These are phyloP conservation scores for Pleurotus ostreatus DNA, from an alignment of 768 basidiomycete genomes.

Conservation along the genomic window DNA sequence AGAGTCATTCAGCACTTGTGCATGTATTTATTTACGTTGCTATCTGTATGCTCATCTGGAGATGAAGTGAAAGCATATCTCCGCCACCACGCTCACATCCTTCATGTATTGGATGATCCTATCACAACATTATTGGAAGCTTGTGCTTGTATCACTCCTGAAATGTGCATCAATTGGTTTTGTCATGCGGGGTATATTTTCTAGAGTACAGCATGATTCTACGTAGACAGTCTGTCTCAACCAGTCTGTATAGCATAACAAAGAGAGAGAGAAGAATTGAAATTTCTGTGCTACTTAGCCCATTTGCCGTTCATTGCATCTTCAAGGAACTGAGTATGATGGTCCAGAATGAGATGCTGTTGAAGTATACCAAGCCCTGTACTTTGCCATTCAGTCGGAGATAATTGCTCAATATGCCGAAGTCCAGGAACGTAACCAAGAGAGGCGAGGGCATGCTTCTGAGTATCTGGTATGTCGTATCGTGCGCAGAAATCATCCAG, in stretches of 20 bases:
- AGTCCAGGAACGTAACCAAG: neutral
- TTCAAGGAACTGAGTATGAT: neutral
- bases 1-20: conserved; percentile 27
- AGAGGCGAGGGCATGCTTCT: neutral
- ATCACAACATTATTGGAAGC: conserved; percentile 8
- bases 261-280: neutral
- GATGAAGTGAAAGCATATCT: conserved; percentile 22
- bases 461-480: conserved; percentile 1
- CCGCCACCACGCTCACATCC: conserved; percentile 12
- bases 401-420: neutral
- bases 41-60: neutral
- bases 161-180: conserved; percentile 11
- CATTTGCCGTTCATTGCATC: neutral
- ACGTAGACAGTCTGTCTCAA: neutral
- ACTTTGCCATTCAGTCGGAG: neutral
- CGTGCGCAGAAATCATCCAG: neutral
- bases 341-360: neutral
- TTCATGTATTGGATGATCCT: conserved; percentile 13
- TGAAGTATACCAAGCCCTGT: neutral
- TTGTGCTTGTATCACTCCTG: conserved; percentile 13
- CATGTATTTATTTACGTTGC: conserved; percentile 5
- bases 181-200: conserved; percentile 11
- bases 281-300: neutral
- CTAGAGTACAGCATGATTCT: neutral
- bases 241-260: neutral